Evolutionary conservation across 352 stramenopile genomes (phyloP), one percentile per base, ranked within the genome.

Genomic region (Bremia lactucae): DNA sequence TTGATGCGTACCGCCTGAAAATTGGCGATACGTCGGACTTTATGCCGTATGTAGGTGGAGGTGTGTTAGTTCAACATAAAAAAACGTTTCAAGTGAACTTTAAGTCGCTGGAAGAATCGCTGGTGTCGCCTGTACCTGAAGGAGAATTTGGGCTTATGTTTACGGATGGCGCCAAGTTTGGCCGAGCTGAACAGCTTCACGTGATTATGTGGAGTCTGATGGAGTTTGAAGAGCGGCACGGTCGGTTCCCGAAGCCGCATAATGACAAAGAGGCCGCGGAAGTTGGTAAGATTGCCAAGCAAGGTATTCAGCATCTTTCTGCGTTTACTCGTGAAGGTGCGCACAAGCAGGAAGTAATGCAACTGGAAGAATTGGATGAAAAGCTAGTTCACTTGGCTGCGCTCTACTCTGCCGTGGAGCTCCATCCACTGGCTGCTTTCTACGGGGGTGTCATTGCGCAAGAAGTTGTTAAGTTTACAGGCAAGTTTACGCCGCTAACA

Each of bases 381-480:
- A 65, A 74, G 10, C 40, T 87, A 9, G 57, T 77, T 8, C 72
- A 63, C 24, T 65, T 84, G 39, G 66, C 72, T 1, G 68, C 72
- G 2, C 41, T 83, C 25, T 85, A 68, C 18, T 63, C 73, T 2
- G 49, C 66, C 6, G 53, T 91, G 7, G 79, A 91, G 48, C 45
- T 91, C n/a, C 79, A 91, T 36, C 79, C 79, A 16, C 50, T 91
- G 36, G 73, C 79, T 34, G 79, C 79, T 14, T 91, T 87, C 40
- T 91, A 79, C 50, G 79, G 79, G 37, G 79, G 79, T 26, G 66
- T 91, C 26, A 49, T 91, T 45, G 79, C 79, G 6, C 79, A 91
- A 39, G 79, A 91, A 62, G 69, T 91, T n/a, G 79, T 91, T 38
- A 91, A 91, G 52, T 89, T 89, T 37, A 91, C 79, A 28, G 80